Percentiles rank a stretch among this genome's conserved stretches.
These are phyloP conservation scores for Aspergillus terreus DNA, from an alignment of 2,329 filamentous ascomycete genomes.

Conservation along the genomic window DNA sequence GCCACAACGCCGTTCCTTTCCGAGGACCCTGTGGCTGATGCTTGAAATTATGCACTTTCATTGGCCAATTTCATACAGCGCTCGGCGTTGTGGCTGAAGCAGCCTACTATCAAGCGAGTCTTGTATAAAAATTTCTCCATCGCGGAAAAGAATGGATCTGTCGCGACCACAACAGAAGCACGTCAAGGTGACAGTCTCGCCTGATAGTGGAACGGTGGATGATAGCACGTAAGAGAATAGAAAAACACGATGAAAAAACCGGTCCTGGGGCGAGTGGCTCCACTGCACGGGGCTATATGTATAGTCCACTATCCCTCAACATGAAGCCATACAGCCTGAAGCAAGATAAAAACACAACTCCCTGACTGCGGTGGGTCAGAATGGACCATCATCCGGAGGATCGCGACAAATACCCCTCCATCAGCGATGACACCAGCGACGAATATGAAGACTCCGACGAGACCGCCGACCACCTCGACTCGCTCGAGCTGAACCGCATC, in stretches of 20 bases:
- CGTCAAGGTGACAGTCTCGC: conserved; percentile 2
- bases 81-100: not conserved
- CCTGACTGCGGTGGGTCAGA: not conserved
- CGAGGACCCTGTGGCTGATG: not conserved
- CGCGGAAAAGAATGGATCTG: conserved; percentile 17
- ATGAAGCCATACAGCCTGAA: not conserved
- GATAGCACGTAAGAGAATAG: not conserved
- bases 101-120: not conserved
- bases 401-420: not conserved
- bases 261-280: not conserved
- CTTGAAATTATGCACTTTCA: not conserved
- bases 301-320: not conserved
- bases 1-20: not conserved
- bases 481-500: conserved; percentile 18
- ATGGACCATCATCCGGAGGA: not conserved
- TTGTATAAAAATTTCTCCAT: conserved; percentile 4
- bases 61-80: not conserved
- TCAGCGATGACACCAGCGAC: conserved; percentile 6
- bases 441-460: conserved; percentile 9
- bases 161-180: not conserved
- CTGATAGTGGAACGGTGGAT: not conserved
- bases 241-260: conserved; percentile 4
- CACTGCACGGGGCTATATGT: not conserved
- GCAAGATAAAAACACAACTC: not conserved
- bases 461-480: conserved; percentile 13